Conservation (phyloP, 495 filamentous ascomycete species). For the Penicillium daleae region DNA sequence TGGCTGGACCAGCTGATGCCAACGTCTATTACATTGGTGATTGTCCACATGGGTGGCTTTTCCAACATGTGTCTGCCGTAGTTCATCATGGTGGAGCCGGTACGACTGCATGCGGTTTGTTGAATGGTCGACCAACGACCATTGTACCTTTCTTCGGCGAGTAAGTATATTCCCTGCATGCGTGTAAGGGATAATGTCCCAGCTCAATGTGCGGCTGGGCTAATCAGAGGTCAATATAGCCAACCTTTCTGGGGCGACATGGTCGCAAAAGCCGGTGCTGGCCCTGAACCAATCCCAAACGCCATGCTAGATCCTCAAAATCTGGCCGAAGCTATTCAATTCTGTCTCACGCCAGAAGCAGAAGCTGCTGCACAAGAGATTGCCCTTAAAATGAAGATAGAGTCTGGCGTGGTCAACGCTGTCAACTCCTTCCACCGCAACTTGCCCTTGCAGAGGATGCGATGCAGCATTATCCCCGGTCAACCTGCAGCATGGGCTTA, state of each 20-base stretch:
- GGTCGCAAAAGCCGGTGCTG: slow-evolving; percentile 49
- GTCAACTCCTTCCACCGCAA: slow-evolving; percentile 71
- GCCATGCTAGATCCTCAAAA: slow-evolving; percentile 67
- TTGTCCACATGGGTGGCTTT: slow-evolving; percentile 69
- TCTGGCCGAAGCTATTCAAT: slow-evolving; percentile 70
- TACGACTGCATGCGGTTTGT: slow-evolving; percentile 65
- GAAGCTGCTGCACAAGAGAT: slow-evolving; percentile 59
- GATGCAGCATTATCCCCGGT: slow-evolving; percentile 71
- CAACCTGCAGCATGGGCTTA: slow-evolving; percentile 71
- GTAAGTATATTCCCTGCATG: slow-evolving; percentile 29
- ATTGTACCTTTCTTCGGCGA: slow-evolving; percentile 72
- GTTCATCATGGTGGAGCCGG: slow-evolving; percentile 71
- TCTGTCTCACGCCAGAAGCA: slow-evolving; percentile 65
- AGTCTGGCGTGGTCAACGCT: slow-evolving; percentile 75
- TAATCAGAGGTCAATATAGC: slow-evolving; percentile 19
- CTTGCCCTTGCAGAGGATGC: slow-evolving; percentile 66
- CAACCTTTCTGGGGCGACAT: slow-evolving; percentile 85
- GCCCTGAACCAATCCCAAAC: slow-evolving; percentile 24
- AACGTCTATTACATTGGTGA: slow-evolving; percentile 62
- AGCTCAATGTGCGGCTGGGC: background rate
- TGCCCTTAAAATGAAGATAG: slow-evolving; percentile 62
- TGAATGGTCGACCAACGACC: slow-evolving; percentile 58
- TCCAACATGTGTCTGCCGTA: slow-evolving; percentile 62
- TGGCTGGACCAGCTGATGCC: slow-evolving; percentile 51
- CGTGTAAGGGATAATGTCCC: background rate